phyloP scores from a whole-genome alignment of 2,329 filamentous ascomycete species.

The Xenoacremonium recifei region DNA sequence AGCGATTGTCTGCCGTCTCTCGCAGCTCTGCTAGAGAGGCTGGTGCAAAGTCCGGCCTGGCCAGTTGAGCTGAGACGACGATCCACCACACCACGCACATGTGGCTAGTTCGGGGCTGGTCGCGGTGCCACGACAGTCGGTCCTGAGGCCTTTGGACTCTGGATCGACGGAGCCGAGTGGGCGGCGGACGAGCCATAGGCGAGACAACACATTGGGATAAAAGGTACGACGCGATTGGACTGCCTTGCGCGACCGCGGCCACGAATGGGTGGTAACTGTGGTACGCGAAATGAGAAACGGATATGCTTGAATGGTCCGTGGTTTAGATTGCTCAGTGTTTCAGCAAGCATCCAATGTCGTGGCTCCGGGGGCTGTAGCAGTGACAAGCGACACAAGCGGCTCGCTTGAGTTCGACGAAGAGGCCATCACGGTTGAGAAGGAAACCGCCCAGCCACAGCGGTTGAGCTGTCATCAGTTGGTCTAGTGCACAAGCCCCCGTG shows the following conservation, averaged over 20 bases:
- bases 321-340: background rate
- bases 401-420: background rate
- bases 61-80: slow-evolving; percentile 16
- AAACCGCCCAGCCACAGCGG: slow-evolving; percentile 6
- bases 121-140: slow-evolving; percentile 1
- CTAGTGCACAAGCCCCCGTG: background rate
- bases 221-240: background rate
- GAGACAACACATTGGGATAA: slow-evolving; percentile 1
- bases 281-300: background rate
- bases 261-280: background rate
- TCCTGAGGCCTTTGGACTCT: background rate
- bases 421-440: background rate
- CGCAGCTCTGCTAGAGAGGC: slow-evolving; percentile 1
- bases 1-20: background rate
- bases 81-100: background rate
- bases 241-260: background rate
- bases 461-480: slow-evolving; percentile 1
- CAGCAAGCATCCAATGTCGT: background rate
- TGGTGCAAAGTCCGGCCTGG: slow-evolving; percentile 4
- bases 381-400: background rate
- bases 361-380: background rate
- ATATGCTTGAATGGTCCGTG: background rate
- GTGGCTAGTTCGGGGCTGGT: slow-evolving; percentile 3
- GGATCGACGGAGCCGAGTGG: slow-evolving; percentile 2
- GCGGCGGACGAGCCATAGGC: slow-evolving; percentile 2